Evolutionary conservation across 2,329 filamentous ascomycete genomes (phyloP), one percentile per base, ranked within the genome.

Genomic region (Capronia epimyces): DNA sequence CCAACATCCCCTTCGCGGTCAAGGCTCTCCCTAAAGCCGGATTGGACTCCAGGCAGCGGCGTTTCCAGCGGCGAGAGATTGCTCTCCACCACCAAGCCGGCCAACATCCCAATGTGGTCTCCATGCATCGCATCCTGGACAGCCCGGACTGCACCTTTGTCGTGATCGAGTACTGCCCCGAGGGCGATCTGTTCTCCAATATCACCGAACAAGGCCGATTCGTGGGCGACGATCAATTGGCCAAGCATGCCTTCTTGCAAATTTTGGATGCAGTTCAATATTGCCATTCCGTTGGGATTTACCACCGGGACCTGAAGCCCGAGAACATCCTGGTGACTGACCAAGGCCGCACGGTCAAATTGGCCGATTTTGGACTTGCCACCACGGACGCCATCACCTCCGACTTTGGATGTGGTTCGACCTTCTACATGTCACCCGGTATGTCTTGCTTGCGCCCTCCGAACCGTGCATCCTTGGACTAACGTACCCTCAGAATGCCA

Each of bases 381-480:
- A 97, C 89, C 20, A 83, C 82, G 52, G 87, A 91, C 60, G 78
- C 82, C 60, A 77, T 84, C 61, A 95, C 91, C 58, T 86, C 89
- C 62, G 93, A 98, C 69, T 96, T 95, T 71, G 93, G 93, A 65
- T 98, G 93, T 69, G 93, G 93, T 58, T 97, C 93, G 25, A 97
- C 91, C 12, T 97, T 97, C 66, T 98, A 98, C 75, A 98, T 97
- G 93, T 95, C 89, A 66, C 93, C 93, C 81, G 91, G 91, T 96
- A 86, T 69, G 81, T 75, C 18, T 24, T 12, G 21, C 15, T 10
- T 12, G 10, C 1, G 10, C 9, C 18, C 10, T 16, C 16, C 34
- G 37, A 1, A n/a, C 29, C 8, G 27, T 37, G 37, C 9, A 24
- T 16, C 10, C 20, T 15, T 18, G n/a, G 2, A 16, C 24, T 43